These are phyloP conservation scores for Suillus fuscotomentosus DNA, from an alignment of 768 basidiomycete species.

Conservation along the genomic window DNA sequence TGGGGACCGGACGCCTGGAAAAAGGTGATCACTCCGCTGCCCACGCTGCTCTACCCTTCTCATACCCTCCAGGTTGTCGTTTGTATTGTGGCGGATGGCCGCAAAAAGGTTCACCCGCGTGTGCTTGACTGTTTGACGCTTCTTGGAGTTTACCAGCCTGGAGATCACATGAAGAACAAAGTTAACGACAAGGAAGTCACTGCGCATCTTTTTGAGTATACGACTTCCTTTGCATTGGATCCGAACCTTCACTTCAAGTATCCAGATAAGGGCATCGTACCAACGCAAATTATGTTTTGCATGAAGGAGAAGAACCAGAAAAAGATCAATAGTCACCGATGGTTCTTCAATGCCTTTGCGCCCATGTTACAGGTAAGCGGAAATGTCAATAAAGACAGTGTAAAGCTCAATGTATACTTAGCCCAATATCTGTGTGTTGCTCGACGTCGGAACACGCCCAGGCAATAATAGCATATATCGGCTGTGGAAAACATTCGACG, in stretches of 20 bases:
- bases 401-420: conserved; percentile 23
- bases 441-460: conserved; percentile 94
- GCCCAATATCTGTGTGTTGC: conserved; percentile 89
- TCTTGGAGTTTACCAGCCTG: conserved; percentile 88
- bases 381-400: not conserved
- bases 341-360: conserved; percentile 97
- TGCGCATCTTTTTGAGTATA: conserved; percentile 84
- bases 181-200: conserved; percentile 74
- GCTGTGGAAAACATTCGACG: conserved; percentile 93
- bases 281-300: conserved; percentile 91
- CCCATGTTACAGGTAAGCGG: conserved; percentile 70
- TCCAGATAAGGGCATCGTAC: conserved; percentile 90
- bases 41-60: not conserved
- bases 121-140: conserved; percentile 88
- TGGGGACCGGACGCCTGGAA: conserved; percentile 98
- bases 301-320: conserved; percentile 94
- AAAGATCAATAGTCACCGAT: conserved; percentile 95
- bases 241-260: conserved; percentile 81
- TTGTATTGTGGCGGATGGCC: conserved; percentile 88
- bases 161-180: conserved; percentile 57
- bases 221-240: conserved; percentile 77
- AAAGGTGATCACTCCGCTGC: conserved; percentile 51
- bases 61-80: conserved; percentile 67
- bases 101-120: conserved; percentile 78
- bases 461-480: conserved; percentile 87